Percentiles rank a stretch among this genome's conserved stretches.
Evolutionary conservation across 306 rosid genomes (phyloP).

Genomic region (Cicer judaicum): DNA sequence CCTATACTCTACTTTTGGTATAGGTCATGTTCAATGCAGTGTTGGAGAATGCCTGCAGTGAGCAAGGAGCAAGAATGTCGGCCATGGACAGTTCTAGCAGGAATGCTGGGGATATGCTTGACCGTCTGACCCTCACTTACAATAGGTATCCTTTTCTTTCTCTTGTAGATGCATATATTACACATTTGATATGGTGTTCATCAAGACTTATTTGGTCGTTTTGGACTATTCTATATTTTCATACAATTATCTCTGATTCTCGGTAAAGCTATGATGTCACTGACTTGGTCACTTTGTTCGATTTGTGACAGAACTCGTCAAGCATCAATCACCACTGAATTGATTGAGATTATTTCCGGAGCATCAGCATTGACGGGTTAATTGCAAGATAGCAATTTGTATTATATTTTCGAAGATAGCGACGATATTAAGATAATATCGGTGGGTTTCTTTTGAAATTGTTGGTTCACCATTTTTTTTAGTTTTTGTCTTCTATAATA

Average conservation of each 20-base stretch:
- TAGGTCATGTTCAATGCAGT: slow-evolving; percentile 93
- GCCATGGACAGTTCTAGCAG: slow-evolving; percentile 99
- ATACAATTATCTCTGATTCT: not conserved
- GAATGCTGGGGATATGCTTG: slow-evolving; percentile 99
- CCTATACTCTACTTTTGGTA: slow-evolving; percentile 16
- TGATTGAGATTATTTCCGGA: slow-evolving; percentile 99
- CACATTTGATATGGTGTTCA: slow-evolving; percentile 3
- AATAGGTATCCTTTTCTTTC: slow-evolving; percentile 68
- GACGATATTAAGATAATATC: slow-evolving; percentile 55
- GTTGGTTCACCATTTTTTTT: slow-evolving; percentile 48
- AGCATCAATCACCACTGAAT: slow-evolving; percentile 96
- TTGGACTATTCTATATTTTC: not conserved
- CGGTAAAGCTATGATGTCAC: slow-evolving; percentile 2
- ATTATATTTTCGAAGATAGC: slow-evolving; percentile 38
- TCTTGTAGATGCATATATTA: slow-evolving; percentile 5
- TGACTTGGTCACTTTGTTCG: slow-evolving; percentile 46
- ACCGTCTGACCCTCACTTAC: slow-evolving; percentile 94
- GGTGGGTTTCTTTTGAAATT: slow-evolving; percentile 51
- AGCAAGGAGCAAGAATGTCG: slow-evolving; percentile 99
- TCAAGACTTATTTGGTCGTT: not conserved
- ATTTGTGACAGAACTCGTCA: slow-evolving; percentile 85
- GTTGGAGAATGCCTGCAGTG: slow-evolving; percentile 99
- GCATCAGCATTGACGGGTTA: slow-evolving; percentile 87
- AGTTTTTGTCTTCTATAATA: slow-evolving; percentile 53
- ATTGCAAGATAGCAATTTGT: slow-evolving; percentile 42